These are phyloP conservation scores for Sarcodon aspratus DNA, from an alignment of 768 basidiomycete genomes.

Conservation along the genomic window DNA sequence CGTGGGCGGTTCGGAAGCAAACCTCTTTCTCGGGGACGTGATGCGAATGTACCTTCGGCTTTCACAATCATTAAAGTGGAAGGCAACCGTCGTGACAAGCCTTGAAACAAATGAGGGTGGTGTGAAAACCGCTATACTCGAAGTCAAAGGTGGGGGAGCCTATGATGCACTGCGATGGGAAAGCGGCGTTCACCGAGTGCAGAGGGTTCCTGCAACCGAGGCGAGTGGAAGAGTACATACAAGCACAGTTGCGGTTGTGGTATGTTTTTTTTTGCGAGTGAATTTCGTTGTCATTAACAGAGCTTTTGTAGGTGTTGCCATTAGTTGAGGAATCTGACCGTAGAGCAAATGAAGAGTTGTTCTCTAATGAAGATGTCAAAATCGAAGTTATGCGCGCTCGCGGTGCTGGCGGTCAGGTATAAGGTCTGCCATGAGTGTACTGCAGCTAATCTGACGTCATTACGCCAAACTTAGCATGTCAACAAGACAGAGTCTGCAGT, in stretches of 20 bases:
- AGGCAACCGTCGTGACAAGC: constrained; percentile 43
- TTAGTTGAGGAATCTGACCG: constrained; percentile 55
- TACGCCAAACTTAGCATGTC: constrained; percentile 55
- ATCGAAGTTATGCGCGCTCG: constrained; percentile 92
- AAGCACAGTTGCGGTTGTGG: constrained; percentile 80
- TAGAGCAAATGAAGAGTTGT: constrained; percentile 38
- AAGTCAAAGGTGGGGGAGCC: constrained; percentile 65
- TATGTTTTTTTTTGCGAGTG: constrained; percentile 23
- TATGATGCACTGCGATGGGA: constrained; percentile 83
- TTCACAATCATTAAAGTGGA: constrained; percentile 48
- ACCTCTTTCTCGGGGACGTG: constrained; percentile 70
- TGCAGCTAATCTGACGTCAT: neutral
- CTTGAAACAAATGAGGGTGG: constrained; percentile 54
- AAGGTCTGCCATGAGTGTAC: constrained; percentile 4
- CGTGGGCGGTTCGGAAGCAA: constrained; percentile 84
- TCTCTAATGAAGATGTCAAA: constrained; percentile 76
- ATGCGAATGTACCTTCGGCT: constrained; percentile 74
- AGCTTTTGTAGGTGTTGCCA: constrained; percentile 64
- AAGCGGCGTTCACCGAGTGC: constrained; percentile 92
- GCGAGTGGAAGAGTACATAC: constrained; percentile 83
- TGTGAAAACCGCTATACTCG: constrained; percentile 66
- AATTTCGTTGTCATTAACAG: neutral
- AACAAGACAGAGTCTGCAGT: constrained; percentile 99
- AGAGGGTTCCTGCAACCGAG: constrained; percentile 88
- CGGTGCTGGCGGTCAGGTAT: constrained; percentile 94